phyloP scores from a whole-genome alignment of 2,329 filamentous ascomycete genomes.

The Xylariaceae sp. region DNA sequence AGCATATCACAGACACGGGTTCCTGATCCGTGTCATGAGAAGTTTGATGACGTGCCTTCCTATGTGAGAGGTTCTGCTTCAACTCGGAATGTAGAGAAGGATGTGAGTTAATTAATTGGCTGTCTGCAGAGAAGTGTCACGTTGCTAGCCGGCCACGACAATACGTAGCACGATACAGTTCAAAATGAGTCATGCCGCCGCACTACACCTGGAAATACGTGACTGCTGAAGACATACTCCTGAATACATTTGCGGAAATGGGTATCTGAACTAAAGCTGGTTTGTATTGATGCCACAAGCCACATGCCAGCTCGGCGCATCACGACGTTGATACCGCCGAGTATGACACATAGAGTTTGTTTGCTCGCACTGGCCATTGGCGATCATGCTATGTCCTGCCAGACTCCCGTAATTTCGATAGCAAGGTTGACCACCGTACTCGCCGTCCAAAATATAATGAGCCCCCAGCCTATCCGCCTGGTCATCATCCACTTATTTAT shows the following conservation, averaged over 20 bases:
- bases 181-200: constrained; percentile 9
- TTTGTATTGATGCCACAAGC: constrained; percentile 16
- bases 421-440: constrained; percentile 84
- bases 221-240: neutral
- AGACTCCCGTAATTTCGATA: constrained; percentile 72
- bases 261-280: constrained; percentile 11
- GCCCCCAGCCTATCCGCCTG: constrained; percentile 77
- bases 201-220: neutral
- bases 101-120: neutral
- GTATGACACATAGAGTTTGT: constrained; percentile 24
- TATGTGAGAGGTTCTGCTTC: constrained; percentile 11
- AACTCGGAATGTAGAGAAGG: neutral
- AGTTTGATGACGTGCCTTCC: constrained; percentile 1
- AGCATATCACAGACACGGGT: constrained; percentile 12
- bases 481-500: constrained; percentile 87
- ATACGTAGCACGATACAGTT: constrained; percentile 5
- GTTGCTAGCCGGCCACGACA: constrained; percentile 5
- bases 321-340: constrained; percentile 3
- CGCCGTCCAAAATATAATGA: constrained; percentile 81
- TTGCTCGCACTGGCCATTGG: constrained; percentile 13
- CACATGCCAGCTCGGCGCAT: constrained; percentile 15
- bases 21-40: constrained; percentile 14
- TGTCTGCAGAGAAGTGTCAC: constrained; percentile 1
- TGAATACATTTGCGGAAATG: constrained; percentile 1
- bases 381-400: constrained; percentile 46